Base-by-base conservation (phyloP, 805 yeast species). In the Candida railenensis region DNA sequence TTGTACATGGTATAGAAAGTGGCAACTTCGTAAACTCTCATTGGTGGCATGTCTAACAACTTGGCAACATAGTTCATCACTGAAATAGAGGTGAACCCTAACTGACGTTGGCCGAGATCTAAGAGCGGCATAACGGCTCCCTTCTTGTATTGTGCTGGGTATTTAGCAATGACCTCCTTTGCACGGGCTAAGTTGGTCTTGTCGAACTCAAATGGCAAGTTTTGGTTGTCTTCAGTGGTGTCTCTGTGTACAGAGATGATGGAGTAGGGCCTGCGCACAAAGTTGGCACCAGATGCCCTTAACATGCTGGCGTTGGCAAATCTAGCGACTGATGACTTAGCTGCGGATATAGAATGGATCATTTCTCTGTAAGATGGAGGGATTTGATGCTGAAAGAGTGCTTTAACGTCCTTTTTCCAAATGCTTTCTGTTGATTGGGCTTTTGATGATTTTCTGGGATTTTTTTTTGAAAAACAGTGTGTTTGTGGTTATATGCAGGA, bases 21-120 rank as follows among this genome's bases (percentile, higher is more conserved):
- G 28, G 96, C 96, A 53, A 88, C 96, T 66, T 88, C 95, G 66
- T 88, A 88, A 25, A 88, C 96, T 70, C 96, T 81, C 96, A 88
- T 88, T 49, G 96, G 95, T 25, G 96, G 96, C 83, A 89, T 85
- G 58, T 87, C 92, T 58, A 87, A 76, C 60, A 85, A 58, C 66
- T 84, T 81, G 45, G 96, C 96, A 43, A 88, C 96, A 63, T 89
- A 85, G 73, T 88, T 87, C 96, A 88, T 88, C 52, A 87, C 94
- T 30, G 89, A 76, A 56, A 88, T 85, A 36, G 95, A 87, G 37
- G 94, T 85, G 74, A 84, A 88, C 0, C 96, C 96, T 46, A 76
- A 75, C 67, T 88, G 96, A 59, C 95, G 85, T 71, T 88, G 96
- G 36, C 94, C 96, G 52, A 88, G 73, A 62, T 87, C 95, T 51